A percentile compares a stretch with the other conserved stretches of the same genome.
Evolutionary conservation across 2,329 filamentous ascomycete species (phyloP).

Genomic region (Phaeosphaeria sp.): DNA sequence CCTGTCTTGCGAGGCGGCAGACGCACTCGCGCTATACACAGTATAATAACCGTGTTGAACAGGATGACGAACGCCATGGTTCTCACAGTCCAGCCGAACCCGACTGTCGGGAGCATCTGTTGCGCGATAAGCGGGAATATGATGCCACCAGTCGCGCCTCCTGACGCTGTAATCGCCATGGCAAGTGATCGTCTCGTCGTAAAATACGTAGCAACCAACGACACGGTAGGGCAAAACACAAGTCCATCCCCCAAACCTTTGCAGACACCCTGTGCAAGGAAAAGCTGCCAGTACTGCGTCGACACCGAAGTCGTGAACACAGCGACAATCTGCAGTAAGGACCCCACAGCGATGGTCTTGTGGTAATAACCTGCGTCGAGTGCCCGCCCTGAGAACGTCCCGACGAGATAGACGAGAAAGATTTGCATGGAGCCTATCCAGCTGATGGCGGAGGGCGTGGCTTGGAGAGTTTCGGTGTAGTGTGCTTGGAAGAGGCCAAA

Average conservation of each 20-base stretch:
- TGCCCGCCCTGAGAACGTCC: constrained; percentile 53
- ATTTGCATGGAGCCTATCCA: constrained; percentile 59
- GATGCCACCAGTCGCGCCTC: constrained; percentile 19
- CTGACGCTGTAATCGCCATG: constrained; percentile 20
- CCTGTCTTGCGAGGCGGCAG: constrained; percentile 48
- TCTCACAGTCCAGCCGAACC: constrained; percentile 66
- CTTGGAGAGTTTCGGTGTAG: constrained; percentile 27
- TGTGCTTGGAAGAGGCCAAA: constrained; percentile 41
- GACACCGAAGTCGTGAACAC: constrained; percentile 57
- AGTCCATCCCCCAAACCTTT: constrained; percentile 33
- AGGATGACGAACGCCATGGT: constrained; percentile 54
- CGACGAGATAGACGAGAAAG: constrained; percentile 54
- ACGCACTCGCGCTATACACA: constrained; percentile 1
- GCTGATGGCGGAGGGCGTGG: constrained; percentile 54
- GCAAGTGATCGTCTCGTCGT: constrained; percentile 7
- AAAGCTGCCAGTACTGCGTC: constrained; percentile 51
- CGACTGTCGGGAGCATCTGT: constrained; percentile 12
- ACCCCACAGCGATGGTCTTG: constrained; percentile 46
- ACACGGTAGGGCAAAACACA: constrained; percentile 24
- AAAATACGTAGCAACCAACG: constrained; percentile 42
- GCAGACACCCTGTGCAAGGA: constrained; percentile 33
- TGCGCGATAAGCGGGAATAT: constrained; percentile 21
- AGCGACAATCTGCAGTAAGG: constrained; percentile 50
- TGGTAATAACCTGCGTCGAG: constrained; percentile 57
- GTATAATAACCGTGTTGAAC: constrained; percentile 4